Conservation (phyloP, 1,284 basidiomycete genomes). For the Marasmius tenuissimus region DNA sequence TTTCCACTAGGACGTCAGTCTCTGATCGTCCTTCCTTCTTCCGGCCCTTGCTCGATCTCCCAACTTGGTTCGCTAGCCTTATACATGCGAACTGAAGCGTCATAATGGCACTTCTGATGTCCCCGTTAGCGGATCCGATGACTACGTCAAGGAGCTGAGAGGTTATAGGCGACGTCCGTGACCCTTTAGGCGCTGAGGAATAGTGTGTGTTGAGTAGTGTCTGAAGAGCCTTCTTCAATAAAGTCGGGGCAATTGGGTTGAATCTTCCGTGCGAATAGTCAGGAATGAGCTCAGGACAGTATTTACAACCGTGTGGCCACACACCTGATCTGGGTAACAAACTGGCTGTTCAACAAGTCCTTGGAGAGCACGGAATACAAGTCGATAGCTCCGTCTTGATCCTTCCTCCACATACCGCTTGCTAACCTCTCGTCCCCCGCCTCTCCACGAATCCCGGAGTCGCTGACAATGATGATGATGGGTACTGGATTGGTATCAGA, state of each 20-base stretch:
- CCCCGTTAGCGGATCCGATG: slow-evolving; percentile 81
- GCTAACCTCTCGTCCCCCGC: slow-evolving; percentile 52
- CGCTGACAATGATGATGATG: slow-evolving; percentile 83
- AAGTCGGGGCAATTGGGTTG: slow-evolving; percentile 87
- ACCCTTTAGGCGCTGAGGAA: slow-evolving; percentile 49
- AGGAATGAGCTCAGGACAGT: neutral
- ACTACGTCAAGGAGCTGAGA: slow-evolving; percentile 57
- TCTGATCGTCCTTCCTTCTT: slow-evolving; percentile 31
- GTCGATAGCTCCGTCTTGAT: slow-evolving; percentile 59
- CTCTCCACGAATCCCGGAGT: slow-evolving; percentile 76
- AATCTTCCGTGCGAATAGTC: slow-evolving; percentile 54
- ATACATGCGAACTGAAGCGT: slow-evolving; percentile 82
- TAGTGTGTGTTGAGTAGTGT: slow-evolving; percentile 57
- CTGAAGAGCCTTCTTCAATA: slow-evolving; percentile 80
- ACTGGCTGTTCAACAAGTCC: slow-evolving; percentile 59
- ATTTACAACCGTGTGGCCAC: slow-evolving; percentile 20
- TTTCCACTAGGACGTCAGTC: slow-evolving; percentile 51
- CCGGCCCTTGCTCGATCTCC: slow-evolving; percentile 21
- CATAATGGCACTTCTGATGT: slow-evolving; percentile 92
- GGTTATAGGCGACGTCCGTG: slow-evolving; percentile 6
- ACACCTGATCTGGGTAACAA: slow-evolving; percentile 75
- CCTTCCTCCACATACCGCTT: slow-evolving; percentile 40
- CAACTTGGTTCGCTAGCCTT: slow-evolving; percentile 21
- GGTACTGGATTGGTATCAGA: slow-evolving; percentile 48
- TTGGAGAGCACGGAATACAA: slow-evolving; percentile 67